Conservation (phyloP, 257 asterid species). For the Lycium ferocissimum region DNA sequence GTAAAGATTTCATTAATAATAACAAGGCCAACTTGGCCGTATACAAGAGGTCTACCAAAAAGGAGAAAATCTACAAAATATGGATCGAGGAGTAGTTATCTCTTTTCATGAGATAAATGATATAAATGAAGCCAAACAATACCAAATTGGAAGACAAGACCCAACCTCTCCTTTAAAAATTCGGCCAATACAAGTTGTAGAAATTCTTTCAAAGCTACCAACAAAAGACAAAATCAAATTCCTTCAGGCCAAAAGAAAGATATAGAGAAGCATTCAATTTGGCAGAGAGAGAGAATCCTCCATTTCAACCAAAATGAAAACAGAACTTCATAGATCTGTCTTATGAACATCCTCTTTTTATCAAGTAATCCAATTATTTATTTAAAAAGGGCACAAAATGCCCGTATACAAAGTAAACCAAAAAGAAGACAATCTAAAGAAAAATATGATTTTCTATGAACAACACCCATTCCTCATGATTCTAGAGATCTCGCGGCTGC, state of each 20-base stretch:
- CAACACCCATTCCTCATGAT: conserved; percentile 2
- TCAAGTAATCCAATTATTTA: background rate
- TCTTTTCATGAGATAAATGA: background rate
- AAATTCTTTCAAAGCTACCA: background rate
- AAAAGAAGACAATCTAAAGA: no score
- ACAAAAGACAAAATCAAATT: background rate
- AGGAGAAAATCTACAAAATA: no score
- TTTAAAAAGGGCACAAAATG: background rate
- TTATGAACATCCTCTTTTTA: conserved; percentile 4
- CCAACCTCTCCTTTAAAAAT: background rate
- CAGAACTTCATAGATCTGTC: background rate
- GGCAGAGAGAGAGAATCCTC: background rate
- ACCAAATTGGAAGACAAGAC: background rate
- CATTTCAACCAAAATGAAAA: background rate
- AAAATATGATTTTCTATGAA: no score
- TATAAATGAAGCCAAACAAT: background rate
- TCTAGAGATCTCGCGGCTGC: background rate
- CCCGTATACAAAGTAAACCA: no score
- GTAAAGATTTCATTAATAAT: no score
- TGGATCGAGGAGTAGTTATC: conserved; percentile 7
- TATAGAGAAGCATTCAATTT: background rate
- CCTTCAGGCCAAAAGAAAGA: conserved; percentile 16
- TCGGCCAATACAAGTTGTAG: background rate
- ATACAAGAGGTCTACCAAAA: no score
- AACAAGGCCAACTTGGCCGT: no score